Conservation (phyloP, 345 rosid genomes). For the Durio zibethinus region DNA sequence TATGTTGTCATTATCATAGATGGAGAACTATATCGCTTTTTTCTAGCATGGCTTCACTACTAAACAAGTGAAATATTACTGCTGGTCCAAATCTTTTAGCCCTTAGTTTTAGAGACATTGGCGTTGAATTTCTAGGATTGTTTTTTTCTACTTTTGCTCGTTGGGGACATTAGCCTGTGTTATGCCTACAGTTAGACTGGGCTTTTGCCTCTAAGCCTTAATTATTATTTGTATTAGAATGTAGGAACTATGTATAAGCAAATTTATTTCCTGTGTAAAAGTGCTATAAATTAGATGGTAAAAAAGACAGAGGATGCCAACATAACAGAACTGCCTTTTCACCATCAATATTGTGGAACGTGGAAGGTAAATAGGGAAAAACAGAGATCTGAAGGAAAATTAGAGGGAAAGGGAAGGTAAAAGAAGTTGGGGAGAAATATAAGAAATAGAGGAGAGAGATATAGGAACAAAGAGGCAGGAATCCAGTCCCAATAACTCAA, state of each 20-base stretch:
- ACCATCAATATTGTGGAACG: not conserved
- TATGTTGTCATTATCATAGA: not conserved
- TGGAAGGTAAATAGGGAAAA: not conserved
- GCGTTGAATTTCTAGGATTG: not conserved
- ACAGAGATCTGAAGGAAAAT: not conserved
- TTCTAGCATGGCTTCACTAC: not conserved
- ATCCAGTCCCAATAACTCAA: not conserved
- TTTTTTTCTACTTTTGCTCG: not conserved
- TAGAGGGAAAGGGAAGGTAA: not conserved
- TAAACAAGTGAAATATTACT: not conserved
- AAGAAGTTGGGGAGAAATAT: not conserved
- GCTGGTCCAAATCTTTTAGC: not conserved
- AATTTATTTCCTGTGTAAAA: not conserved
- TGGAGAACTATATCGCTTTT: not conserved
- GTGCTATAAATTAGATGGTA: not conserved
- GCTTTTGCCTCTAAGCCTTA: not conserved
- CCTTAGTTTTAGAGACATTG: not conserved
- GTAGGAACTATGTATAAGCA: not conserved
- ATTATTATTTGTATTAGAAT: not conserved
- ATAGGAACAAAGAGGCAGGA: not conserved
- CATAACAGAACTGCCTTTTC: not conserved
- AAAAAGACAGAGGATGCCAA: not conserved
- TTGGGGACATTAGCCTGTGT: not conserved
- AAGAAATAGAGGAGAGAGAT: not conserved
- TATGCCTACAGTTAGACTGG: not conserved